Conservation (phyloP, 345 rosid genomes). For the Mercurialis annua region DNA sequence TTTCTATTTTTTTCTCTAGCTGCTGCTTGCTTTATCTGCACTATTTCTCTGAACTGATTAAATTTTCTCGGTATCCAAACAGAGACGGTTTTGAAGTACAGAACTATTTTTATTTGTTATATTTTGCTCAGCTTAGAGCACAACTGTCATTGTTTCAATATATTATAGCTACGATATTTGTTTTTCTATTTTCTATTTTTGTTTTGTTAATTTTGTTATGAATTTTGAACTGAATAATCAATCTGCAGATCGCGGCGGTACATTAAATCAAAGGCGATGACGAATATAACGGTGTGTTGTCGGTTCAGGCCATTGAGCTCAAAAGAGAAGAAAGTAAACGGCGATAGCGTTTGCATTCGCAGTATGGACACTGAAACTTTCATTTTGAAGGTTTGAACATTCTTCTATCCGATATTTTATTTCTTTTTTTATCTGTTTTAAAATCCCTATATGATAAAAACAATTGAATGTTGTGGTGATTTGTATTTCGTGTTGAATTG, state of each 20-base stretch:
- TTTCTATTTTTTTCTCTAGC: not conserved
- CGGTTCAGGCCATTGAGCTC: conserved; percentile 78
- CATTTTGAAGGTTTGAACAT: conserved; percentile 53
- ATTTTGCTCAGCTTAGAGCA: not conserved
- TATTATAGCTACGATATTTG: not conserved
- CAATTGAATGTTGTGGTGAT: not conserved
- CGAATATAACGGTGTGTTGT: conserved; percentile 68
- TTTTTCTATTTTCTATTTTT: not conserved
- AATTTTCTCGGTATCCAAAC: not conserved
- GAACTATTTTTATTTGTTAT: not conserved
- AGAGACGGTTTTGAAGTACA: not conserved
- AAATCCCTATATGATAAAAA: not conserved
- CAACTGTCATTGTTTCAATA: not conserved
- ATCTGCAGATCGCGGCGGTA: not conserved
- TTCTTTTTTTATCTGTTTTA: not conserved
- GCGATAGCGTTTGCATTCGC: conserved; percentile 49
- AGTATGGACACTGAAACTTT: conserved; percentile 52
- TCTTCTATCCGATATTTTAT: not conserved
- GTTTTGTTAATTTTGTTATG: not conserved
- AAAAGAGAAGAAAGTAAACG: conserved; percentile 50
- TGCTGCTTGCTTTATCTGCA: not conserved
- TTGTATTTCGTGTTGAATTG: not conserved
- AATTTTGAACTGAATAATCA: not conserved
- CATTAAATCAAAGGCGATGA: conserved; percentile 26
- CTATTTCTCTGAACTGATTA: too few relatives aligned